phyloP scores from a whole-genome alignment of 129 eudicot species.

The Ambrosia trifida region DNA sequence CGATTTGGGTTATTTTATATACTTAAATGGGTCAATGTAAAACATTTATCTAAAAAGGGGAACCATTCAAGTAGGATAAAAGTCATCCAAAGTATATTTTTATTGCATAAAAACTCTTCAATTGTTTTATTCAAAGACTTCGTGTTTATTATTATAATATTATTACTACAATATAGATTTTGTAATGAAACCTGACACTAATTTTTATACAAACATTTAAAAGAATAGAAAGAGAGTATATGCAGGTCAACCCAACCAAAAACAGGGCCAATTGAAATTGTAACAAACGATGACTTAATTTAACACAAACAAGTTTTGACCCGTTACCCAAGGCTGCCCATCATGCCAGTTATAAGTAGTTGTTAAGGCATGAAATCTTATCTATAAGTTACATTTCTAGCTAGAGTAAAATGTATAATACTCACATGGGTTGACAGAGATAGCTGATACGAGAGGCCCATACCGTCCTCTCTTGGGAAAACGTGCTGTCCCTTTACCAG shows the following conservation, averaged over 20 bases:
- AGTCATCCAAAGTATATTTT: neutral
- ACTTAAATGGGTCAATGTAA: neutral
- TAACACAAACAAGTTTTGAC: neutral
- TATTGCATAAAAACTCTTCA: neutral
- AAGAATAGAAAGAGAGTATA: neutral
- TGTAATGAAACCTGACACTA: neutral
- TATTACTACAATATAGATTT: neutral
- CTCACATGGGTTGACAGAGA: constrained; percentile 77
- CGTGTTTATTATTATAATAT: neutral
- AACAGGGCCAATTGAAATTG: neutral
- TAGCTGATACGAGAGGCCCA: constrained; percentile 93
- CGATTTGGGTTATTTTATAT: neutral
- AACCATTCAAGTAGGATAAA: neutral
- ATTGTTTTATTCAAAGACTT: neutral
- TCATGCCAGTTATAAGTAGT: neutral
- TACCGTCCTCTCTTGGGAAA: constrained; percentile 76
- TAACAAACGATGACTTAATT: neutral
- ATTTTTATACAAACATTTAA: neutral
- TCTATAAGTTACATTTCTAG: neutral
- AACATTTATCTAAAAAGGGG: neutral
- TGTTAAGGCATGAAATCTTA: neutral
- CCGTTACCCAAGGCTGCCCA: neutral
- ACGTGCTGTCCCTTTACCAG: constrained; percentile 82
- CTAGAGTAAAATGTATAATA: neutral
- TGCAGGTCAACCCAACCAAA: neutral